Evolutionary conservation across 352 stramenopile genomes (phyloP), one percentile per base, ranked within the genome.

Genomic region (Globisporangium parvum): DNA sequence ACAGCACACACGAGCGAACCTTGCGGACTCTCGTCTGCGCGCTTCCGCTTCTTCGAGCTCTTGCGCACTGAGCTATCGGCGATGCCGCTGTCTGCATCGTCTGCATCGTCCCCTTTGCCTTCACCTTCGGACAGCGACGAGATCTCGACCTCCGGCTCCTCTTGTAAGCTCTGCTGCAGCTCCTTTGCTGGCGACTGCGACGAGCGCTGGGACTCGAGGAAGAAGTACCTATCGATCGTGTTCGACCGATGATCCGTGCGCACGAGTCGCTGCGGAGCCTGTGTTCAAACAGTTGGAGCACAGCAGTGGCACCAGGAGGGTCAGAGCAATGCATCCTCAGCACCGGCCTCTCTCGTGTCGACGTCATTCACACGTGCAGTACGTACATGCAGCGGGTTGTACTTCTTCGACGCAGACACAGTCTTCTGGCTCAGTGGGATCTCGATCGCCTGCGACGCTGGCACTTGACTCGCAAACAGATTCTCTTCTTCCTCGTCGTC

Each of bases 171-270:
- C 20, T 52, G 37, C 28, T 51, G 70, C 49, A 64, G 67, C 24
- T 40, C 51, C 52, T 47, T 57, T 10, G 59, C 64, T 21, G 44
- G 57, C 18, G 51, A 31, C 6, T 52, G 41, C 42, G 70, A 67
- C 59, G 73, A 88, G 53, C 70, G 74, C 55, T 94, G 84, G 0
- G 82, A 94, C 9, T 87, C 71, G 11, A 93, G 67, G 60, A 90
- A 89, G 50, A 69, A 88, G 59, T 85, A 95, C 55, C 88, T 91
- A 64, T 93, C 85, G 20, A 95, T 93, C n/a, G 80, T 92, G 62
- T 80, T 93, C 5, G 83, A 85, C 20, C 81, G 80, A 60, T 89
- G 76, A 41, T 95, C 85, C 1, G 85, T 95, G 58, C 85, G 77
- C 21, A 95, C 85, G 28, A 95, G 65, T 53, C 80, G 77, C 57